Conservation (phyloP, 805 yeast genomes). For the Isabelozyma gotoi region DNA sequence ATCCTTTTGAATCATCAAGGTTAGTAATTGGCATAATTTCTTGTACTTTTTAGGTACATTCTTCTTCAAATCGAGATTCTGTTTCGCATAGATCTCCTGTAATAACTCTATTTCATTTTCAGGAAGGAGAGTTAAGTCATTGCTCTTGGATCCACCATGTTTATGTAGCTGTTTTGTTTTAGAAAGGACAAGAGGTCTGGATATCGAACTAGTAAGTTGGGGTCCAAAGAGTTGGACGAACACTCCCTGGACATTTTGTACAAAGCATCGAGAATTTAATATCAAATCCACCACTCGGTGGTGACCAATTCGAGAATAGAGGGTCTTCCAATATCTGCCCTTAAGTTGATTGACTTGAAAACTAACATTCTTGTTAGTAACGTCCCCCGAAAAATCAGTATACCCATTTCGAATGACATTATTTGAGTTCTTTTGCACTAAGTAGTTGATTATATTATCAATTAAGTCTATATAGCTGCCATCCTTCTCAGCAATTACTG, state of each 20-base stretch:
- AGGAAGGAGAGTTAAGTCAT: not conserved
- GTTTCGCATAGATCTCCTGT: slow-evolving; percentile 1
- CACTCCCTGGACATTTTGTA: slow-evolving; percentile 8
- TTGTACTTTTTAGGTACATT: slow-evolving; percentile 14
- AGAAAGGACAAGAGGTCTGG: slow-evolving; percentile 3
- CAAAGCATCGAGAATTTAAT: slow-evolving; percentile 31
- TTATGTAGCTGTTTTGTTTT: slow-evolving; percentile 23
- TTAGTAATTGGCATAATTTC: slow-evolving; percentile 10
- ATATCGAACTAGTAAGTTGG: not conserved
- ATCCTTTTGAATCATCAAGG: slow-evolving; percentile 31
- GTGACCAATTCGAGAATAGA: slow-evolving; percentile 42
- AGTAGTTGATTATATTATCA: slow-evolving; percentile 36
- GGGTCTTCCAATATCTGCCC: slow-evolving; percentile 40
- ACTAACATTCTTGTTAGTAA: slow-evolving; percentile 22
- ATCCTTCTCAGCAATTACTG: not conserved
- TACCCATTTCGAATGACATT: slow-evolving; percentile 49
- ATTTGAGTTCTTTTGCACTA: slow-evolving; percentile 23
- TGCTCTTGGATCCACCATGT: slow-evolving; percentile 3
- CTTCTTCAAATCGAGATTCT: not conserved
- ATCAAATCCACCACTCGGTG: slow-evolving; percentile 38
- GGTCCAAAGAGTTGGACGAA: slow-evolving; percentile 26
- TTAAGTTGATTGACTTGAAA: slow-evolving; percentile 43
- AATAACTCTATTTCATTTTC: not conserved
- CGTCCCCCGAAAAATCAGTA: slow-evolving; percentile 28
- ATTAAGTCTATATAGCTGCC: slow-evolving; percentile 30